Evolutionary conservation across 768 basidiomycete genomes (phyloP), one percentile per base, ranked within the genome.

Genomic region (Panaeolus papilionaceus): DNA sequence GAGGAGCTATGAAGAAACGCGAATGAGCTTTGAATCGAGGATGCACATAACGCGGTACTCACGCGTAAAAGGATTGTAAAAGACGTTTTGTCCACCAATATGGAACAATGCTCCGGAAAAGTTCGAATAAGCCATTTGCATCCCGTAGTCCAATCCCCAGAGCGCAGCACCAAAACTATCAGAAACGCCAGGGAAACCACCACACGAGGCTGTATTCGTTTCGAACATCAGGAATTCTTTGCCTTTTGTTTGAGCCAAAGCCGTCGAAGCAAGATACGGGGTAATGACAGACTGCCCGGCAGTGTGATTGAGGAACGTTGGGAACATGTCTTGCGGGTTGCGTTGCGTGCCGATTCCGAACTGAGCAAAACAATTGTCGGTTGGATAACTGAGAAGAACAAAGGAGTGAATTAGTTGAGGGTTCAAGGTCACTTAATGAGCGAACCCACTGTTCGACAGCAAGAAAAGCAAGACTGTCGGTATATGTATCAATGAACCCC

Each of bases 201-300:
- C 89, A 75, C 90, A 91, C 38, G 86, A 87, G 1, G 88, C 89
- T 0, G 88, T 87, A 71, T 91, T 91, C 12, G 88, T 90, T 76
- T 92, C 91, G 69, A 91, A 83, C 89, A 92, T 90, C 64, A 89
- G 71, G 39, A 91, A 75, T 20, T 82, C 82, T 69, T 86, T 83
- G 2, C 77, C 75, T 39, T 78, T 77, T 0, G 73, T 74, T 65
- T 81, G 79, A 0, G 87, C 86, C 18, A 80, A 80, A 61, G 68
- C 68, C 0, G 87, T 81, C 0, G 86, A 84, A 64, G 80, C 82
- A 16, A 88, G 70, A 75, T 92, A 94, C 11, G 80, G 79, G 0
- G 71, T 68, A 20, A 89, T 82, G 37, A 93, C 78, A 28, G 69
- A 74, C 61, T 80, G 77, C 0, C 85, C 86, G 2, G 88, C 80